phyloP scores from a whole-genome alignment of 2,329 filamentous ascomycete genomes.

The Colletotrichum sp. region DNA sequence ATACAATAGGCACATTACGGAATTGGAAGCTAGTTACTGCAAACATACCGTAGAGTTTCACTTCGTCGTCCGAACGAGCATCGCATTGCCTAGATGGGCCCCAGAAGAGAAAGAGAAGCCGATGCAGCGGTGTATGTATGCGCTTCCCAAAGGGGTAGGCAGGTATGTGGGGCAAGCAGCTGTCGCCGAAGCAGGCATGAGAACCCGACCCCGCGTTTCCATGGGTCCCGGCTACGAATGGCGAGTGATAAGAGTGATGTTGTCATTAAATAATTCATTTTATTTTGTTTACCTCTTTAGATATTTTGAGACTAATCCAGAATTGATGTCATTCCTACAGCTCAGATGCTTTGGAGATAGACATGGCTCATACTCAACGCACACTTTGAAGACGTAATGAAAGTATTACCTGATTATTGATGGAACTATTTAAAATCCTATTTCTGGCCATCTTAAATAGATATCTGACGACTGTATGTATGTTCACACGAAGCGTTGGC shows the following conservation, averaged over 20 bases:
- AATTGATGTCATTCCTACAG: accelerated
- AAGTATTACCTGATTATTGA: not conserved
- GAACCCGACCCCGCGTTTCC: not conserved
- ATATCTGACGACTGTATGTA: accelerated
- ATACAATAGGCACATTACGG: not conserved
- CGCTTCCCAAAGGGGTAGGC: not conserved
- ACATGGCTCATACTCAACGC: not conserved
- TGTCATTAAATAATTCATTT: not conserved
- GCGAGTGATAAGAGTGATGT: not conserved
- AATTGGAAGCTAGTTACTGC: not conserved
- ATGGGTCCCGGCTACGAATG: not conserved
- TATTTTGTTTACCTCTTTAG: not conserved
- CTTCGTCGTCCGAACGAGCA: not conserved
- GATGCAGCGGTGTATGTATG: not conserved
- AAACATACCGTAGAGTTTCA: not conserved
- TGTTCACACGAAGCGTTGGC: not conserved
- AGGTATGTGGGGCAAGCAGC: not conserved
- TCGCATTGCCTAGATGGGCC: not conserved
- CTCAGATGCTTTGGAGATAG: not conserved
- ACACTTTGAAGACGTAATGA: no score
- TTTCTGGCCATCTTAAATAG: not conserved
- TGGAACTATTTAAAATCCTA: not conserved
- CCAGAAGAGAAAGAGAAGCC: not conserved
- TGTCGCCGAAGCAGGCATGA: not conserved
- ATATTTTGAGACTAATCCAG: not conserved